Percentiles rank a stretch among this genome's conserved stretches.
Conservation (phyloP, 2,329 filamentous ascomycete genomes). For the Diaporthe caulivora region DNA sequence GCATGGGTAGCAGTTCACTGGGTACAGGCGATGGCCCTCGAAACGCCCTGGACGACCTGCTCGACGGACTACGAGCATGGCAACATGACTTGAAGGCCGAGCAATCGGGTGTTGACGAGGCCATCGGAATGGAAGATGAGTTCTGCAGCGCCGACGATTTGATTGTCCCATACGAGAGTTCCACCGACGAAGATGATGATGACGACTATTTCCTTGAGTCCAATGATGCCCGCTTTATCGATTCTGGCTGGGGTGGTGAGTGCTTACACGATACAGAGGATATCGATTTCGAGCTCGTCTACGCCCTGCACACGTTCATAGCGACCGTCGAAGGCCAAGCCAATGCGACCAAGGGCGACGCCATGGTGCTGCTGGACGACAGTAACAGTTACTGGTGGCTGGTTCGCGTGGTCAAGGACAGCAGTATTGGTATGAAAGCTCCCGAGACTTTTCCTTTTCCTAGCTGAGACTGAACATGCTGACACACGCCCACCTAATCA, state of each 20-base stretch:
- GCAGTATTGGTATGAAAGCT: constrained; percentile 78
- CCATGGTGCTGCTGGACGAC: constrained; percentile 97
- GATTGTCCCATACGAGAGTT: constrained; percentile 60
- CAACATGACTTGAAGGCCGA: constrained; percentile 24
- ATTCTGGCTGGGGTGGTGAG: constrained; percentile 80
- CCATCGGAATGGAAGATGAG: constrained; percentile 39
- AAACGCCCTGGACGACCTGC: constrained; percentile 29
- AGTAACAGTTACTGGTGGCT: constrained; percentile 99
- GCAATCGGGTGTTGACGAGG: constrained; percentile 41
- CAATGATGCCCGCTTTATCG: constrained; percentile 73
- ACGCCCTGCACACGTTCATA: constrained; percentile 96
- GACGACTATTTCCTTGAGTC: constrained; percentile 65
- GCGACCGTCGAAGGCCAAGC: constrained; percentile 98
- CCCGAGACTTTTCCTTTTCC: neutral
- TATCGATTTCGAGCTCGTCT: constrained; percentile 99
- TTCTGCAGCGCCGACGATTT: constrained; percentile 49
- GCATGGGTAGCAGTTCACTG: neutral
- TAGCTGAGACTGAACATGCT: neutral
- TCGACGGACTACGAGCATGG: constrained; percentile 23
- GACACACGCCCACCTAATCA: neutral
- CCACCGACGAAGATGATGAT: constrained; percentile 71
- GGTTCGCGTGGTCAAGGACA: constrained; percentile 96
- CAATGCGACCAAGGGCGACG: constrained; percentile 98
- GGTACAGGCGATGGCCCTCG: neutral
- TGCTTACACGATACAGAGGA: constrained; percentile 97